phyloP scores from a whole-genome alignment of 1,139 yeast genomes.

The Pichia kudriavzevii region DNA sequence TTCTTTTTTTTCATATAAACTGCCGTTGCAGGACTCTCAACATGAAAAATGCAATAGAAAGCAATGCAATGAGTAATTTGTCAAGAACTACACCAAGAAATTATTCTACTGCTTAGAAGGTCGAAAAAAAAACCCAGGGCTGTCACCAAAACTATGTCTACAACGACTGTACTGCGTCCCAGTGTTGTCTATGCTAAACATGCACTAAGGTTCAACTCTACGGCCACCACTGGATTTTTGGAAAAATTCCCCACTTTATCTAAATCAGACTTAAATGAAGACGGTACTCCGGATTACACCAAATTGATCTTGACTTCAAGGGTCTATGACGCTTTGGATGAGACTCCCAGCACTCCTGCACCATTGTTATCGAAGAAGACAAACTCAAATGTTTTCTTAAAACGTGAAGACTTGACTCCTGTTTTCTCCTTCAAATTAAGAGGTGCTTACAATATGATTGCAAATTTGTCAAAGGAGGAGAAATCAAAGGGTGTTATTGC shows the following conservation, averaged over 20 bases:
- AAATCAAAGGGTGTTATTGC: slow-evolving; percentile 89
- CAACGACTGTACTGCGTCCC: no score
- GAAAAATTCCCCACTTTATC: slow-evolving; percentile 41
- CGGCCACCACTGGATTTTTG: slow-evolving; percentile 9
- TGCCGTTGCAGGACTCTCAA: background rate
- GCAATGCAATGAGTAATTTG: no score
- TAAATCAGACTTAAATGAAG: slow-evolving; percentile 43
- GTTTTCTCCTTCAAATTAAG: slow-evolving; percentile 93
- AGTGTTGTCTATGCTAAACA: no score
- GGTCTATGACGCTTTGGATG: slow-evolving; percentile 90
- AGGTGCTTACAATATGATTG: slow-evolving; percentile 97
- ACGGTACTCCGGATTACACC: slow-evolving; percentile 86
- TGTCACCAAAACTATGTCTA: no score
- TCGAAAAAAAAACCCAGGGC: no score
- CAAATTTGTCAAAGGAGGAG: slow-evolving; percentile 63
- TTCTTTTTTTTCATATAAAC: background rate
- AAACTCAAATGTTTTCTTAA: slow-evolving; percentile 66
- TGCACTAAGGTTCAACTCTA: background rate
- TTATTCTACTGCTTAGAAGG: no score
- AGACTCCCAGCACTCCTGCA: slow-evolving; percentile 78
- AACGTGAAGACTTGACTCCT: slow-evolving; percentile 89
- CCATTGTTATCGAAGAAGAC: slow-evolving; percentile 65
- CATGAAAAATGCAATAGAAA: no score
- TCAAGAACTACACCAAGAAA: no score
- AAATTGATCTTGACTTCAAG: slow-evolving; percentile 83